Conservation (phyloP, 2,329 filamentous ascomycete genomes). For the Reticulascus tulasneorum region DNA sequence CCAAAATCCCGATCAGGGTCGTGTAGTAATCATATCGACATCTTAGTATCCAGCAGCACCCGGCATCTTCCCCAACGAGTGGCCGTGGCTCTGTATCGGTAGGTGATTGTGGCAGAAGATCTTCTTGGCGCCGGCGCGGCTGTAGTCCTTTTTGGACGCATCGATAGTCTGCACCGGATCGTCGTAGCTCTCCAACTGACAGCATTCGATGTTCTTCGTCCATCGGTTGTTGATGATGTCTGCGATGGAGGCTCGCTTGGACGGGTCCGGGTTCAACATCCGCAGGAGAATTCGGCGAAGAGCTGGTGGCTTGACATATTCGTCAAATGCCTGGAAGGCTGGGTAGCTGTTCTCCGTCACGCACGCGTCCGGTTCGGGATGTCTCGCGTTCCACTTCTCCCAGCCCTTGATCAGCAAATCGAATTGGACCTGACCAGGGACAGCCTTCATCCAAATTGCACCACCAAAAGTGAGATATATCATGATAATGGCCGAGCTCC, state of each 20-base stretch:
- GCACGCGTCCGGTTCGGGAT: conserved; percentile 32
- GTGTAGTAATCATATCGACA: conserved; percentile 6
- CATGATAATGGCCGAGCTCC: conserved; percentile 82
- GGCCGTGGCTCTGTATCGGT: conserved; percentile 41
- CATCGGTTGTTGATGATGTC: conserved; percentile 68
- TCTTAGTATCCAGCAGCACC: conserved; percentile 50
- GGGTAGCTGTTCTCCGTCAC: conserved; percentile 62
- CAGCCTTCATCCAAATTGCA: conserved; percentile 64
- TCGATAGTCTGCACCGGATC: conserved; percentile 60
- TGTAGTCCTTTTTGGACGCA: conserved; percentile 50
- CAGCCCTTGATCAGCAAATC: conserved; percentile 62
- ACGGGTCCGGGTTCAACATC: conserved; percentile 79
- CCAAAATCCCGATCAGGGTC: conserved; percentile 10
- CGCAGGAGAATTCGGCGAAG: conserved; percentile 68
- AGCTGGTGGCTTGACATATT: conserved; percentile 59
- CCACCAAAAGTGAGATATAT: conserved; percentile 70
- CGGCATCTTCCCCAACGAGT: conserved; percentile 53
- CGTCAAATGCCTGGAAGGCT: conserved; percentile 61
- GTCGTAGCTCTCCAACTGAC: conserved; percentile 67
- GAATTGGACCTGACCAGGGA: conserved; percentile 53
- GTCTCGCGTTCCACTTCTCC: conserved; percentile 61
- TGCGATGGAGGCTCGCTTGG: conserved; percentile 63
- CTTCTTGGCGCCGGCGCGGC: conserved; percentile 40
- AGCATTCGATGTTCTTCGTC: conserved; percentile 74
- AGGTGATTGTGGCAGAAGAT: conserved; percentile 59